Conservation (phyloP, 345 rosid species). For the Geranium brycei region DNA sequence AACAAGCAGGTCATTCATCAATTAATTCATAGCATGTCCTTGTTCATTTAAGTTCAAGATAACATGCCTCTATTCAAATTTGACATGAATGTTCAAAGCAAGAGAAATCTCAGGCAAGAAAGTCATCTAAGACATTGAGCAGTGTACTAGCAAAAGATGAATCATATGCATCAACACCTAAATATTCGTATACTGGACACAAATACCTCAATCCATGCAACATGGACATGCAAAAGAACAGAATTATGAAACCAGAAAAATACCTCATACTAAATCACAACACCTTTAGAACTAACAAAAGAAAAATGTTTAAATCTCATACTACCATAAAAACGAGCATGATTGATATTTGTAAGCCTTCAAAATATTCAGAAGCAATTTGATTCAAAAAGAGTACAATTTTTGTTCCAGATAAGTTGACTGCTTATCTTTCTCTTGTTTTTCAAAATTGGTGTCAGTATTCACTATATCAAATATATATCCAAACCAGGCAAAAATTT, state of each 20-base stretch:
- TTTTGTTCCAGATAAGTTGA: too few species aligned
- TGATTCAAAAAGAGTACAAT: not conserved
- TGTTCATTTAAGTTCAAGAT: too few species aligned
- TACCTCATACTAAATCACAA: not conserved
- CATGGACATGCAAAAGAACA: too few species aligned
- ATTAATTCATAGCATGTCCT: too few species aligned
- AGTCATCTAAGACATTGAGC: not conserved
- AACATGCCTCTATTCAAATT: too few species aligned
- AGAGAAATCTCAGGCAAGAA: too few species aligned
- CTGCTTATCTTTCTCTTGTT: not conserved
- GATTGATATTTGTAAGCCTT: not conserved
- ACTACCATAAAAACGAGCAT: not conserved
- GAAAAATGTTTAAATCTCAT: not conserved
- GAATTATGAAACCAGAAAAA: not conserved
- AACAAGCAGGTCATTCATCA: too few species aligned
- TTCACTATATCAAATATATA: not conserved
- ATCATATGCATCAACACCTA: too few species aligned
- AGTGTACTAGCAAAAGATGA: too few species aligned
- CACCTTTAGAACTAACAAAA: not conserved
- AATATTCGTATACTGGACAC: too few species aligned
- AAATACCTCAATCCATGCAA: too few species aligned
- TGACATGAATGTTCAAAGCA: too few species aligned
- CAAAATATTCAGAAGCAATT: not conserved
- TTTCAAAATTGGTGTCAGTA: not conserved
- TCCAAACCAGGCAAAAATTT: not conserved